Evolutionary conservation across 31 red algal genomes (phyloP).

Genomic region (Odonthalia washingtoniensis): DNA sequence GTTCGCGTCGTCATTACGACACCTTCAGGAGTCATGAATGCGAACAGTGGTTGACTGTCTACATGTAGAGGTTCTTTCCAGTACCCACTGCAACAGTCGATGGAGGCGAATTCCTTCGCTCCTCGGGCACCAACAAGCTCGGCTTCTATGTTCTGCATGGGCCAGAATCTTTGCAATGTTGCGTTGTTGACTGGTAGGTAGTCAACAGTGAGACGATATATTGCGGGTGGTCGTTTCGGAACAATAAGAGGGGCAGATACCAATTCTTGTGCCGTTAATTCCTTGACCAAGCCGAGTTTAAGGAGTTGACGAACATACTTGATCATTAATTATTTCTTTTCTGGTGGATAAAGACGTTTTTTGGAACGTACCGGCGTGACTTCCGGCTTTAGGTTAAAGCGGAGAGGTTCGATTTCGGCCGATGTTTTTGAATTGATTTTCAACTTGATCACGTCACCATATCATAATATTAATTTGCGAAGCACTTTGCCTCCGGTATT

Average conservation of each 20-base stretch:
- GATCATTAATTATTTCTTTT: constrained; percentile 42
- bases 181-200: constrained; percentile 27
- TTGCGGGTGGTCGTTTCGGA: too few species aligned
- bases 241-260: too few species aligned
- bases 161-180: constrained; percentile 40
- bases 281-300: too few species aligned
- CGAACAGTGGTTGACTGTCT: too few species aligned
- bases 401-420: constrained; percentile 44
- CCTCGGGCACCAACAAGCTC: constrained; percentile 33
- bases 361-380: constrained; percentile 47
- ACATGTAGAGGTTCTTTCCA: too few species aligned
- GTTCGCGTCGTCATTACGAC: constrained; percentile 49
- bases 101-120: too few species aligned
- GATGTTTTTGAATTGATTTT: constrained; percentile 29
- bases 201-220: too few species aligned
- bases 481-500: constrained; percentile 24
- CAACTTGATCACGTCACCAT: constrained; percentile 36
- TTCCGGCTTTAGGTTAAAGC: constrained; percentile 40
- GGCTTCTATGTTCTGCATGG: constrained; percentile 50
- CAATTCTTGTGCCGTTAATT: too few species aligned
- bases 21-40: constrained; percentile 46
- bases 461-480: neutral
- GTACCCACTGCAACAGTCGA: too few species aligned
- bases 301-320: constrained; percentile 26
- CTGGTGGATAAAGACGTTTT: constrained; percentile 30